Evolutionary conservation across 2,329 filamentous ascomycete genomes (phyloP), one percentile per base, ranked within the genome.

Genomic region (Metarhizium robertsii): DNA sequence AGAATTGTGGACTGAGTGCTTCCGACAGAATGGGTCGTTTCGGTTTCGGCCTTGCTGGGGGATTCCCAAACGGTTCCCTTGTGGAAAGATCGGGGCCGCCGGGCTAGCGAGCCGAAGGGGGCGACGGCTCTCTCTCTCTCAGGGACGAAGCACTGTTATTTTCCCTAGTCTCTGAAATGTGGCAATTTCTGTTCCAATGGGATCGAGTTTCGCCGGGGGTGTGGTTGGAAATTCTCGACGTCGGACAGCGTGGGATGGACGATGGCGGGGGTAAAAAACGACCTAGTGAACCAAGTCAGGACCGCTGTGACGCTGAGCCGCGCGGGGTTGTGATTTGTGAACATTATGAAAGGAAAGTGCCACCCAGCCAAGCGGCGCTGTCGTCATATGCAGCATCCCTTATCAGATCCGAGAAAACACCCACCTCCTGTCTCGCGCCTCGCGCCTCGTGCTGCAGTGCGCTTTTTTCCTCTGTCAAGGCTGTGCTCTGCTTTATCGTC

Each of bases 381-480:
- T 36, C 34, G 34, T 36, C 34, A 36, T 8, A 13, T 13, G 7
- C 34, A 4, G 29, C 11, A 25, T 25, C 16, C 43, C 32, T 55
- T 55, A 52, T 55, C 54, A 52, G 54, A 55, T 55, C 50, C 32
- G 34, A 55, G 36, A 49, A 49, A 46, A 20, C 43, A 13, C 43
- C 16, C 20, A 14, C 16, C 43, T 7, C 18, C 18, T 46, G 8
- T 25, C 25, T 25, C 25, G 3, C 25, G 25, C 25, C 25, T 25
- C 25, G 25, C 25, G 25, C 43, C 18, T n/a, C 32, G 32, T 34
- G 32, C 32, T 34, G 32, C 32, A 34, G 32, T 11, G 32, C 10
- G 32, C 10, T 3, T 11, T 11, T 34, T 34, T 34, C 32, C 3
- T 4, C 4, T 25, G 25, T 4, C 25, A 25, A 25, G 25, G 25